phyloP scores from a whole-genome alignment of 1,284 basidiomycete species.

The Rugosomyces carneus region DNA sequence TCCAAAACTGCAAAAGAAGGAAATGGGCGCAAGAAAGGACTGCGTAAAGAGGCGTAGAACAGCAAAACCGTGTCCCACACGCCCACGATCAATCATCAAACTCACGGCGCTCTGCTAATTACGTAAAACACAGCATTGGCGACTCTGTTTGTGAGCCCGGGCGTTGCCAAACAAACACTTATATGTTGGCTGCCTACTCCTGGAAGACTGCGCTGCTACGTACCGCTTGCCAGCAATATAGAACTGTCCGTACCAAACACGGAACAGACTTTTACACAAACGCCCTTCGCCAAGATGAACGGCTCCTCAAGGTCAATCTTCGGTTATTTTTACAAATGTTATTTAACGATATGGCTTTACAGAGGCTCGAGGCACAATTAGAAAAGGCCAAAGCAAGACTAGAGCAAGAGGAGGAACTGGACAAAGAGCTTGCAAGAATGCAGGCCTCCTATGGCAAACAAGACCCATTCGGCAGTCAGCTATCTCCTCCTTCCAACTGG shows the following conservation, averaged over 20 bases:
- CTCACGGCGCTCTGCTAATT: conserved; percentile 13
- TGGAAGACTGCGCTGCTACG: too few relatives aligned
- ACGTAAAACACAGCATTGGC: conserved; percentile 9
- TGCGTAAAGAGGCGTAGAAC: conserved; percentile 10
- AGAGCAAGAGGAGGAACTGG: conserved; percentile 23
- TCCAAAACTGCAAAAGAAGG: conserved; percentile 1
- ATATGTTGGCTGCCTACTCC: too few relatives aligned
- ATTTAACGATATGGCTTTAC: conserved; percentile 4
- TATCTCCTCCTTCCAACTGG: neutral
- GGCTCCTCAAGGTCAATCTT: conserved; percentile 20
- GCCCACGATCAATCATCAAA: conserved; percentile 18
- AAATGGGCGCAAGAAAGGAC: conserved; percentile 8
- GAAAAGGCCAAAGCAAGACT: conserved; percentile 21
- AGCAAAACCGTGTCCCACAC: conserved; percentile 17
- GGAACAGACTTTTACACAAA: conserved; percentile 19
- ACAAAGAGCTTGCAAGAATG: conserved; percentile 16
- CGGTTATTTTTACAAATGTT: conserved; percentile 1
- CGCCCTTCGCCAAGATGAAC: conserved; percentile 18
- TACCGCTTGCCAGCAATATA: conserved; percentile 10
- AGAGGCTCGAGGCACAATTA: conserved; percentile 26
- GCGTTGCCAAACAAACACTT: too few relatives aligned
- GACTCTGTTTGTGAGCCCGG: too few relatives aligned
- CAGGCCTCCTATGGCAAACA: conserved; percentile 8
- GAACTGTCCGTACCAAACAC: conserved; percentile 16
- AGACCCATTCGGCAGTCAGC: neutral